Conservation (phyloP, 208 protist genomes). For the Trypanosoma lewisi region DNA sequence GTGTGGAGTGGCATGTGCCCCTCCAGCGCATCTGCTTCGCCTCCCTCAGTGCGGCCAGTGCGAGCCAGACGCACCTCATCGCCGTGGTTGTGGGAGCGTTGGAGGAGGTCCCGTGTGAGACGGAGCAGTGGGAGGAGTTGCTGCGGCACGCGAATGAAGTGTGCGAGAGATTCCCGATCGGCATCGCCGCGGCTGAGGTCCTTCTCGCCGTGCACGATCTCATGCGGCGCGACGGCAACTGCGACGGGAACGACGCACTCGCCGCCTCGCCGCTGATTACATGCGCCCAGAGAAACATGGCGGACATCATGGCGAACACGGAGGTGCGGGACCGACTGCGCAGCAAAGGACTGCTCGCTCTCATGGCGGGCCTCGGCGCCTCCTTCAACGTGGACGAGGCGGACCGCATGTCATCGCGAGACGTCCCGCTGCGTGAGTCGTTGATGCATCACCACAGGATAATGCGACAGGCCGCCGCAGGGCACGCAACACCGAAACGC, state of each 20-base stretch:
- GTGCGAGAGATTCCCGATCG: conserved; percentile 21
- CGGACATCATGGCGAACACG: conserved; percentile 20
- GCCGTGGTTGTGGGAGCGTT: conserved; percentile 18
- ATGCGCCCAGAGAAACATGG: conserved; percentile 10
- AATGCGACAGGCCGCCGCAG: not conserved
- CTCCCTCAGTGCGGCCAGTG: conserved; percentile 5
- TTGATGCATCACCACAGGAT: conserved; percentile 23
- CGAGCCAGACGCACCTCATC: conserved; percentile 25
- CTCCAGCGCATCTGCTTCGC: conserved; percentile 21
- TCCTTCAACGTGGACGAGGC: conserved; percentile 7
- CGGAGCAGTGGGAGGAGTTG: conserved; percentile 12
- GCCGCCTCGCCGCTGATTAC: conserved; percentile 17
- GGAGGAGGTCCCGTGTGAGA: conserved; percentile 19
- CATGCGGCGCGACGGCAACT: conserved; percentile 5
- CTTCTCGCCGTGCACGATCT: conserved; percentile 38
- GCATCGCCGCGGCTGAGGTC: conserved; percentile 36
- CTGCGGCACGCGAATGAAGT: conserved; percentile 15
- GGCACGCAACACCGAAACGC: not conserved
- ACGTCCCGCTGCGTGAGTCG: conserved; percentile 24
- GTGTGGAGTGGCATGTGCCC: conserved; percentile 15
- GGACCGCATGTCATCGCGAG: not conserved
- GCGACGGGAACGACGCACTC: conserved; percentile 7
- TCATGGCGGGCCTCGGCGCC: conserved; percentile 16
- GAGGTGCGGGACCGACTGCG: conserved; percentile 24
- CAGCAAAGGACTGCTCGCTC: conserved; percentile 17